These are phyloP conservation scores for Boeremia exigua DNA, from an alignment of 2,329 filamentous ascomycete species.

Conservation along the genomic window DNA sequence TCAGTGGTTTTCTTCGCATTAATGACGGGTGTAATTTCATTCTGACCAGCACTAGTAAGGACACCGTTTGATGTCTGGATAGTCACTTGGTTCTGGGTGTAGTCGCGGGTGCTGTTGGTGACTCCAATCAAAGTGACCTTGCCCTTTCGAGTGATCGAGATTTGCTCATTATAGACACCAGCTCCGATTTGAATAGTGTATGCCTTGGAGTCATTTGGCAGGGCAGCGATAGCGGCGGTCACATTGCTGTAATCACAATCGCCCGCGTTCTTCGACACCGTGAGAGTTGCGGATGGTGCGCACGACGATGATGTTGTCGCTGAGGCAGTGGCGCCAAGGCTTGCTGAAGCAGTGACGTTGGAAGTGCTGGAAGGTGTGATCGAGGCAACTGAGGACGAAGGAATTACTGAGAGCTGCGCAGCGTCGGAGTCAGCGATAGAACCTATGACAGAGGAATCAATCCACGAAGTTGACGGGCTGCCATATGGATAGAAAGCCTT, in stretches of 20 bases:
- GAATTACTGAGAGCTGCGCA: constrained; percentile 22
- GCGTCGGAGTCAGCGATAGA: constrained; percentile 43
- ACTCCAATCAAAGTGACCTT: constrained; percentile 52
- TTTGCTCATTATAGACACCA: constrained; percentile 53
- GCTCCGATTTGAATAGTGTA: constrained; percentile 51
- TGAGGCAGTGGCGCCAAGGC: constrained; percentile 5
- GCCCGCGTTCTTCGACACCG: constrained; percentile 36
- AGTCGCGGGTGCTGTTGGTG: constrained; percentile 38
- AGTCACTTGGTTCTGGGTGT: constrained; percentile 48
- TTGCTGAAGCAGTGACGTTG: constrained; percentile 19
- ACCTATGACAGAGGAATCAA: constrained; percentile 45
- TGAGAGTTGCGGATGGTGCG: constrained; percentile 44
- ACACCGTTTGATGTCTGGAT: constrained; percentile 48
- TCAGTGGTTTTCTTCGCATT: constrained; percentile 51
- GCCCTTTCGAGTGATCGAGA: constrained; percentile 50
- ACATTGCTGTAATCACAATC: constrained; percentile 51
- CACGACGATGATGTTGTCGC: constrained; percentile 20
- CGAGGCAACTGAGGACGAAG: constrained; percentile 16
- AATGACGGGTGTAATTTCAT: constrained; percentile 55
- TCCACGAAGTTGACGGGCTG: constrained; percentile 45
- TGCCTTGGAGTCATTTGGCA: constrained; percentile 50
- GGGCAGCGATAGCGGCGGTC: constrained; percentile 52
- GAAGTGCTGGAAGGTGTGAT: constrained; percentile 15
- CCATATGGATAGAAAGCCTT: constrained; percentile 44
- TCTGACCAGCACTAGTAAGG: constrained; percentile 49